Conservation (phyloP, 345 rosid species). For the Eucalyptus curtisii region DNA sequence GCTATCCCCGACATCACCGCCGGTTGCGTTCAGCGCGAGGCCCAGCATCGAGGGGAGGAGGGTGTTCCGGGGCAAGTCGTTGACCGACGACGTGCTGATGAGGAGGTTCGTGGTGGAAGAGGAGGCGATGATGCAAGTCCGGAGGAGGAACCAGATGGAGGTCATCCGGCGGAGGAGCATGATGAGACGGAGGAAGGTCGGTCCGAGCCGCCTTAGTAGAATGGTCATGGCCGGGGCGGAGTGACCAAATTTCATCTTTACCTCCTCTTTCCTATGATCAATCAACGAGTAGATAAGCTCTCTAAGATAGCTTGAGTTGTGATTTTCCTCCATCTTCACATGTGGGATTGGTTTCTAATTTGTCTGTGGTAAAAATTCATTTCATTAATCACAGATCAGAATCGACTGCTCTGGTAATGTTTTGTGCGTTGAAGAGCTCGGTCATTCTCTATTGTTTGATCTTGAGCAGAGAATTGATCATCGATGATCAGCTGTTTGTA, state of each 20-base stretch:
- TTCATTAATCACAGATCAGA: neutral
- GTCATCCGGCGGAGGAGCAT: conserved; percentile 52
- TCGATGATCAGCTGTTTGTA: neutral
- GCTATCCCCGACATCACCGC: neutral
- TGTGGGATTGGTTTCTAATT: neutral
- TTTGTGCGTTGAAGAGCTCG: neutral
- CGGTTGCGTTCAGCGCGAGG: conserved; percentile 5
- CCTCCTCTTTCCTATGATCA: neutral
- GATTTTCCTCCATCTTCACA: neutral
- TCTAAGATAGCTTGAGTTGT: neutral
- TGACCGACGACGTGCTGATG: conserved; percentile 83
- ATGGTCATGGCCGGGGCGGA: conserved; percentile 43
- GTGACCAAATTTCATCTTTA: neutral
- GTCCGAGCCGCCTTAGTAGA: conserved; percentile 82
- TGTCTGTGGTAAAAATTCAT: neutral
- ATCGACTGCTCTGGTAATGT: neutral
- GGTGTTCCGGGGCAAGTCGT: conserved; percentile 76
- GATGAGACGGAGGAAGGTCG: conserved; percentile 65
- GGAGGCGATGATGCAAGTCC: conserved; percentile 82
- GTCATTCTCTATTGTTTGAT: neutral
- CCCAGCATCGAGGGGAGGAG: conserved; percentile 57
- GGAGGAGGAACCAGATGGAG: conserved; percentile 81
- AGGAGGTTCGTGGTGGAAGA: conserved; percentile 90
- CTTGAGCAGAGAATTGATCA: neutral
- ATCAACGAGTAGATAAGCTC: neutral